phyloP scores from a whole-genome alignment of 2,329 filamentous ascomycete species.

The Calonectria pauciramosa region DNA sequence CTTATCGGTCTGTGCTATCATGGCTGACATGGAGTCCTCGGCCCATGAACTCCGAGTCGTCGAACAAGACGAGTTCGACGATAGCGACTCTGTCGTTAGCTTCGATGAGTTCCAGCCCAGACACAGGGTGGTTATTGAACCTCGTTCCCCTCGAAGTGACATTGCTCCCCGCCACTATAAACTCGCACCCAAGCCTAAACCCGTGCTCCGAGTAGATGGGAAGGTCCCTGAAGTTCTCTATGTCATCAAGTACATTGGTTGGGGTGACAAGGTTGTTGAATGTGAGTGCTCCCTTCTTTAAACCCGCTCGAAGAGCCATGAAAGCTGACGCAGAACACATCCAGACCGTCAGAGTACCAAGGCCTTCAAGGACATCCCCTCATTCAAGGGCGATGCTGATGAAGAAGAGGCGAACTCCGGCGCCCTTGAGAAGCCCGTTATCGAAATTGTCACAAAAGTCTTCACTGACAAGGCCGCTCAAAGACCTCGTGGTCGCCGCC shows the following conservation, averaged over 20 bases:
- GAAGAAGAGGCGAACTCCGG: constrained; percentile 31
- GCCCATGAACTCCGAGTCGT: constrained; percentile 26
- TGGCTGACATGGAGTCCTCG: constrained; percentile 31
- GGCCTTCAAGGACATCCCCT: constrained; percentile 53
- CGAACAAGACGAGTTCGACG: constrained; percentile 30
- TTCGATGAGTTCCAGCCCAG: constrained; percentile 37
- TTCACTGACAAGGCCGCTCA: constrained; percentile 36
- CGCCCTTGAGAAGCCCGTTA: constrained; percentile 49
- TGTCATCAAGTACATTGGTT: constrained; percentile 55
- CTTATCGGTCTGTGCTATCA: neutral
- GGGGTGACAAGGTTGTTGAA: constrained; percentile 51
- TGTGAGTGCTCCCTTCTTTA: constrained; percentile 45
- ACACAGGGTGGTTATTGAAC: neutral
- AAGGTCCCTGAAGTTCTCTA: constrained; percentile 59
- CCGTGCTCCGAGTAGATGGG: constrained; percentile 46
- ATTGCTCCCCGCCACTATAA: neutral
- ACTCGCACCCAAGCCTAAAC: constrained; percentile 1
- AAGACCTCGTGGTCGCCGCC: constrained; percentile 13
- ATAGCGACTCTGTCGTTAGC: constrained; percentile 38
- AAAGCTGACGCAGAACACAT: constrained; percentile 28
- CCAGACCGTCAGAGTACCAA: constrained; percentile 55
- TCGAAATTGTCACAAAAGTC: constrained; percentile 60
- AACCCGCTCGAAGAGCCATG: neutral
- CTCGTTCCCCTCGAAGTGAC: neutral
- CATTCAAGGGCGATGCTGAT: constrained; percentile 44